Evolutionary conservation across 176 grass and related monocot species (phyloP).

Genomic region (Elymus sibiricus): DNA sequence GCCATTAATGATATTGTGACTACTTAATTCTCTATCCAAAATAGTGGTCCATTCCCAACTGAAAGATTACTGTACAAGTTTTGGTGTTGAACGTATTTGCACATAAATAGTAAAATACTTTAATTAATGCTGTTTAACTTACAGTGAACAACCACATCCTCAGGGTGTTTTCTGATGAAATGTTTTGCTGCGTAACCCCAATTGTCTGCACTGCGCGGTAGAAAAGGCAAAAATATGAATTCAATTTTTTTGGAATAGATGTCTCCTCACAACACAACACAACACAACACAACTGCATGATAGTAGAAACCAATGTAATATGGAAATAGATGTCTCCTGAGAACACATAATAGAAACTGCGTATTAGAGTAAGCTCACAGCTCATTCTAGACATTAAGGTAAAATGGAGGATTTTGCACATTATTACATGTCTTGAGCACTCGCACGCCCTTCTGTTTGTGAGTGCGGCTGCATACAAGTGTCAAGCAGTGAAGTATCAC

Average conservation of each 20-base stretch:
- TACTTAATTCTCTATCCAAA: constrained; percentile 10
- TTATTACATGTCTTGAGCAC: neutral
- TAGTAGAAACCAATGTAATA: neutral
- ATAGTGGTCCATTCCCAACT: neutral
- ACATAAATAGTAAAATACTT: neutral
- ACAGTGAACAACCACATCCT: constrained; percentile 84
- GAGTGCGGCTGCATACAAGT: too few relatives aligned
- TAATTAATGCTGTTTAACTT: constrained; percentile 31
- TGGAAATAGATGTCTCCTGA: neutral
- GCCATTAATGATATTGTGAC: neutral
- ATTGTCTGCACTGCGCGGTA: constrained; percentile 69
- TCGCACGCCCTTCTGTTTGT: neutral
- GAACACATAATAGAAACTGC: neutral
- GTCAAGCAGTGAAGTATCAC: neutral
- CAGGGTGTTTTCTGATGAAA: constrained; percentile 73
- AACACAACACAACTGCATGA: neutral
- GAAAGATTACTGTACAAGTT: neutral
- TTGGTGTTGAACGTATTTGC: neutral
- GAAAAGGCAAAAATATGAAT: constrained; percentile 13
- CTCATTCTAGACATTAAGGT: neutral
- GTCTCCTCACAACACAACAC: neutral
- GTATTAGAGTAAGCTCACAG: neutral
- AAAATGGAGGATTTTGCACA: neutral
- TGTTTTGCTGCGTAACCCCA: constrained; percentile 82
- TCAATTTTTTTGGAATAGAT: neutral